A percentile compares a stretch with the other conserved stretches of the same genome.
Evolutionary conservation across 257 asterid species (phyloP).

Genomic region (Solanum gracilifrons): DNA sequence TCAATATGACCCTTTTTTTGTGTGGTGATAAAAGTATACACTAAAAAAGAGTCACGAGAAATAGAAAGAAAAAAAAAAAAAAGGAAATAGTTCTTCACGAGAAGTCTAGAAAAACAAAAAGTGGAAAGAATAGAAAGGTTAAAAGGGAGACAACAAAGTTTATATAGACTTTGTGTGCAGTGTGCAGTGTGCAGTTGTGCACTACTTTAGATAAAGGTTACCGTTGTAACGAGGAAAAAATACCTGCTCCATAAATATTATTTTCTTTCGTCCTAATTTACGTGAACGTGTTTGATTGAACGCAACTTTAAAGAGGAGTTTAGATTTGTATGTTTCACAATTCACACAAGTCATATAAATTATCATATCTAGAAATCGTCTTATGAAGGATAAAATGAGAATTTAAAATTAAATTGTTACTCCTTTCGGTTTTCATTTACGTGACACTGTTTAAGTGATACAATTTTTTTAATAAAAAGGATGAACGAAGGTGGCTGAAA

Average conservation of each 20-base stretch:
- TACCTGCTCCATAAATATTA: neutral
- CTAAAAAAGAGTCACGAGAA: neutral
- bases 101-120: neutral
- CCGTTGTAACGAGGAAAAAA: neutral
- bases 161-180: neutral
- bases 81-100: neutral
- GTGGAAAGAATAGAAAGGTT: neutral
- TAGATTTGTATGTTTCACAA: neutral
- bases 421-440: accelerated
- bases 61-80: neutral
- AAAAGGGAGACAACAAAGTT: neutral
- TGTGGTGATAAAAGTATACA: neutral
- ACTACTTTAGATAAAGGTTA: neutral
- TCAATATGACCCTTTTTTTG: neutral
- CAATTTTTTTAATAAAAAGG: neutral
- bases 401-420: neutral
- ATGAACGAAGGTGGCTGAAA: neutral
- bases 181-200: neutral
- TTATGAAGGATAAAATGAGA: neutral
- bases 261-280: neutral
- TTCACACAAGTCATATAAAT: neutral
- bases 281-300: neutral
- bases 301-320: neutral
- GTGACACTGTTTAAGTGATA: neutral
- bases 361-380: neutral